phyloP scores from a whole-genome alignment of 257 asterid genomes.

The Solanum megistacrolobum region DNA sequence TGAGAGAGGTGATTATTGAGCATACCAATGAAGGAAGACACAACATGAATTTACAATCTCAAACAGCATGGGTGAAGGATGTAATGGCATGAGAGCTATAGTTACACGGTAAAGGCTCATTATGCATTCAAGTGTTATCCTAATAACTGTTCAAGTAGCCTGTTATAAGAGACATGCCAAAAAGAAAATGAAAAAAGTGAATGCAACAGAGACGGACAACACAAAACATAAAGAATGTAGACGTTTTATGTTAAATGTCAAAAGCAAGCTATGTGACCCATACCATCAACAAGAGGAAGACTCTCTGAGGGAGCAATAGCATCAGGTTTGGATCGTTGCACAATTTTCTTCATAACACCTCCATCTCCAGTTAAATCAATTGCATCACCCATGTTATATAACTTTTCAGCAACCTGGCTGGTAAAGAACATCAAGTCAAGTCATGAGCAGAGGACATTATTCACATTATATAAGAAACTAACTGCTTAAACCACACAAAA shows the following conservation, averaged over 20 bases:
- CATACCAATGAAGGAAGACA: neutral
- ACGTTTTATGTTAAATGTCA: neutral
- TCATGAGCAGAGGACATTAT: neutral
- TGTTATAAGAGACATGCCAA: neutral
- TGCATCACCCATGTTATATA: conserved; percentile 46
- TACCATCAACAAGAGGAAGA: conserved; percentile 91
- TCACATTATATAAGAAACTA: neutral
- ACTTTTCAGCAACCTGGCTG: conserved; percentile 23
- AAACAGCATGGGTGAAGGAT: neutral
- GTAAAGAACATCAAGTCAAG: neutral
- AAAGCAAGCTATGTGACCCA: conserved; percentile 1
- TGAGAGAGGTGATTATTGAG: neutral
- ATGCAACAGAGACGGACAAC: neutral
- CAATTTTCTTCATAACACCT: conserved; percentile 73
- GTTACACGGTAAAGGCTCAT: neutral
- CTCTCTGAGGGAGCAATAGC: conserved; percentile 77
- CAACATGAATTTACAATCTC: neutral
- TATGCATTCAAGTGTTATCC: neutral
- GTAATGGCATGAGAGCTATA: neutral
- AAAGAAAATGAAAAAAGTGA: neutral
- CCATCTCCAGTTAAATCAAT: conserved; percentile 94
- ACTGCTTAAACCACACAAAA: neutral
- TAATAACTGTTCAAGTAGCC: neutral
- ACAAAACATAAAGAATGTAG: neutral
- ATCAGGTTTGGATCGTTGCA: conserved; percentile 66